Base-by-base conservation (phyloP, 495 filamentous ascomycete species). In the Aspergillus nanangensis region DNA sequence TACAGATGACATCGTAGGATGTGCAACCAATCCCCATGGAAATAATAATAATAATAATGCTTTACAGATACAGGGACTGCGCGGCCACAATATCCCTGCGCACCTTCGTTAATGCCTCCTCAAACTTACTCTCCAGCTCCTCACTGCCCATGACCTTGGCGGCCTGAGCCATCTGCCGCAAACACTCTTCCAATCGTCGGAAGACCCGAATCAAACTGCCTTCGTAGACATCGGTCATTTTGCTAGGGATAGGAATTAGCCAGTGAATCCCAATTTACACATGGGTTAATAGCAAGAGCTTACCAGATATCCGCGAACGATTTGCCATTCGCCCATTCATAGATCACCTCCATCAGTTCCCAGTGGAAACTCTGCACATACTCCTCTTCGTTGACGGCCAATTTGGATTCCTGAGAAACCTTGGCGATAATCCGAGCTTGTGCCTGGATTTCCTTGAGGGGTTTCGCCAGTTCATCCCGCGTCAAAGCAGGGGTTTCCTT, bases 221-320 rank as follows among this genome's bases (percentile, higher is more conserved):
- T 63, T 98, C 93, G 65, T 96, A 98, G 29, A 92, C 87, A 61
- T 96, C 91, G 22, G 93, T 95, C 92, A 96, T 96, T 84, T 91
- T 91, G 66, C 90, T 95, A 41, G 32, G 45, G 61, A 50, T 44
- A 20, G n/a, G n/a, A n/a, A n/a, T n/a, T 45, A 48, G 14, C 31
- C 22, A 23, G 17, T 29, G 21, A 18, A 27, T n/a, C n/a, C n/a
- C n/a, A n/a, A n/a, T n/a, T n/a, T n/a, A n/a, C n/a, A n/a, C n/a
- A n/a, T n/a, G n/a, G n/a, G n/a, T n/a, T n/a, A n/a, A 36, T 14
- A 33, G 34, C 36, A 13, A 24, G 23, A 13, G 50, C 87, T 50
- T 81, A 95, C 90, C 93, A 97, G 43, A 98, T 95, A 46, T 93
- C 81, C n/a, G 86, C 81, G 70, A 98, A 98, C 4, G 86, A 82